Evolutionary conservation across 2,329 filamentous ascomycete genomes (phyloP), one percentile per base, ranked within the genome.

Genomic region (Stenocarpella maydis): DNA sequence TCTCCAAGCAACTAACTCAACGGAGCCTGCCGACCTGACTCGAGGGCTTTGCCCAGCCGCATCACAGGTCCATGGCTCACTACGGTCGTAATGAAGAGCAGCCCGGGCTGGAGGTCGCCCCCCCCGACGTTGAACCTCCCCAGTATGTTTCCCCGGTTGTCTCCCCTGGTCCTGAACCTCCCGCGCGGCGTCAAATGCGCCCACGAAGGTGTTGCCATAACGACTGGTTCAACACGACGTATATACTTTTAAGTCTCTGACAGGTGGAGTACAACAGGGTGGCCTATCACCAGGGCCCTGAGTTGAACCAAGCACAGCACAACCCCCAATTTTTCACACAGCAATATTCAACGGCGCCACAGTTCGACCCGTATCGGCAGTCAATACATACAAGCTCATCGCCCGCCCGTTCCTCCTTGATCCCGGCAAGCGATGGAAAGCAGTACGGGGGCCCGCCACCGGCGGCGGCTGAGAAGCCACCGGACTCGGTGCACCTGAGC

Each of bases 101-200:
- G n/a, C 65, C 65, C 1, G 65, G 65, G 26, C 31, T 67, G 1
- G 65, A 67, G 28, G 41, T 67, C 41, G 65, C 65, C 17, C 65
- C 21, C 10, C 65, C 21, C 10, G 19, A 34, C 24, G 58, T 15
- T 19, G 58, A 63, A 45, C 43, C 58, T 47, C 58, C 58, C 15
- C 43, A 63, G 58, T 63, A 63, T 37, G 58, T 49, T 9, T 12
- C 37, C 15, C 37, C 55, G 12, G 26, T 4, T 4, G 17, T 17
- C n/a, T 14, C 12, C 28, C 14, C 19, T 21, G n/a, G 1, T 34
- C 12, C 47, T n/a, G 15, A 14, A 28, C 12, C 10, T 26, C 12
- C 17, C 7, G 12, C 4, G 43, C 41, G 19, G 15, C 14, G 17
- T 28, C 12, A 37, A 24, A 5, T 10, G 2, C 9, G 15, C 4